Conservation (phyloP, 352 stramenopile genomes). For the Pythium aphanidermatum region DNA sequence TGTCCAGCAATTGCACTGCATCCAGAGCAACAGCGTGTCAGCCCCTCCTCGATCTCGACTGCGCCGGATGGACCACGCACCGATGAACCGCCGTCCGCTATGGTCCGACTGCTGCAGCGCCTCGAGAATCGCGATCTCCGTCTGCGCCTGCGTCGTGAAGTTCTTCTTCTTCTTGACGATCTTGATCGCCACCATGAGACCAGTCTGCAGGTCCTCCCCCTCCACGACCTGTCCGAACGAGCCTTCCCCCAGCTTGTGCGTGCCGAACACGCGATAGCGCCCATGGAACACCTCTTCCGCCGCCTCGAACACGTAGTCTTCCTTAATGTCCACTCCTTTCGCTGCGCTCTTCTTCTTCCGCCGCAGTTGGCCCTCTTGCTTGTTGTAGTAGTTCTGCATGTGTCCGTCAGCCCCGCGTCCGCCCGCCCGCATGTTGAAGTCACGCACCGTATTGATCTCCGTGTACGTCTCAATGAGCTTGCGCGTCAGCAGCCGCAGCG, state of each 20-base stretch:
- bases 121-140: slow-evolving; percentile 95
- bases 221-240: slow-evolving; percentile 84
- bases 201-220: slow-evolving; percentile 64
- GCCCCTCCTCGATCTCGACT: too few relatives aligned
- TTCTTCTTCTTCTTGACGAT: slow-evolving; percentile 99
- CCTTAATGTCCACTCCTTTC: slow-evolving; percentile 24
- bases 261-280: slow-evolving; percentile 64
- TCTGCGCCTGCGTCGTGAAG: slow-evolving; percentile 96
- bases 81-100: slow-evolving; percentile 89
- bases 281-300: slow-evolving; percentile 74
- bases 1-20: slow-evolving; percentile 88
- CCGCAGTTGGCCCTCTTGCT: slow-evolving; percentile 34
- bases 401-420: slow-evolving; percentile 2
- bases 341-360: slow-evolving; percentile 59
- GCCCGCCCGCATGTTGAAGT: slow-evolving; percentile 3
- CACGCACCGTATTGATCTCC: slow-evolving; percentile 89
- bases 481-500: slow-evolving; percentile 81
- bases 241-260: slow-evolving; percentile 70
- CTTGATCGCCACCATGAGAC: slow-evolving; percentile 96
- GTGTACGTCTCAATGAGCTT: slow-evolving; percentile 97
- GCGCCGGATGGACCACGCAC: slow-evolving; percentile 56
- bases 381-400: slow-evolving; percentile 79
- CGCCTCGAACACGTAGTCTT: slow-evolving; percentile 53
- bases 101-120: slow-evolving; percentile 81
- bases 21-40: slow-evolving; percentile 1